Evolutionary conservation across 805 yeast genomes (phyloP), one percentile per base, ranked within the genome.

Genomic region (Pichia cephalocereana): DNA sequence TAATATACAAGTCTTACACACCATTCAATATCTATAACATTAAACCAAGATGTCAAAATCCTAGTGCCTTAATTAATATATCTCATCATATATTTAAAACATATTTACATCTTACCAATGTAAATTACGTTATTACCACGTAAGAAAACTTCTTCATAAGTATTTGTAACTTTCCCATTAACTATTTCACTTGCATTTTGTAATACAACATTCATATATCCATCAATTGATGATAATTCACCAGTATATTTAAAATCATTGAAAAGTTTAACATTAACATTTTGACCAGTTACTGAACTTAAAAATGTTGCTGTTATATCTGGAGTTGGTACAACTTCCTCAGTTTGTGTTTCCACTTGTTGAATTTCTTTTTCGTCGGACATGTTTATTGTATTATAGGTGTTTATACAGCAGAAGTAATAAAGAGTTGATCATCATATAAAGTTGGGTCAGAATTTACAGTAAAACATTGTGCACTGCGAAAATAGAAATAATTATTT

Each of bases 161-260:
- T 82, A 28, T 66, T 69, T 52, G 74, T 77, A 37, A 74, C 76
- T 41, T 63, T 60, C 43, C 72, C 71, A 8, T 76, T 76, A 34
- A 78, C 77, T 41, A 67, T 65, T 61, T 93, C 99, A 43, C 78
- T 72, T 5, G 95, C 80, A 52, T 81, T 75, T 47, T 85, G 88
- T 54, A 93, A 73, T 2, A 91, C 95, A 44, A 93, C 83, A 67
- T 93, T 93, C 96, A 93, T 89, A 70, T 82, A 93, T 9, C 98
- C 98, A 63, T 93, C 99, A 49, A 93, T 90, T 39, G 96, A 86
- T 57, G 86, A 46, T 14, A 57, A 59, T 55, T 58, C 67, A 54
- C 91, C 95, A 42, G 73, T 77, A 66, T 88, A 93, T 51, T 86
- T 86, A 52, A 90, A 81, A 14, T 96, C 98, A 36, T 93, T 86